Evolutionary conservation across 2,329 filamentous ascomycete genomes (phyloP), one percentile per base, ranked within the genome.

Genomic region (Exserohilum rostratum): DNA sequence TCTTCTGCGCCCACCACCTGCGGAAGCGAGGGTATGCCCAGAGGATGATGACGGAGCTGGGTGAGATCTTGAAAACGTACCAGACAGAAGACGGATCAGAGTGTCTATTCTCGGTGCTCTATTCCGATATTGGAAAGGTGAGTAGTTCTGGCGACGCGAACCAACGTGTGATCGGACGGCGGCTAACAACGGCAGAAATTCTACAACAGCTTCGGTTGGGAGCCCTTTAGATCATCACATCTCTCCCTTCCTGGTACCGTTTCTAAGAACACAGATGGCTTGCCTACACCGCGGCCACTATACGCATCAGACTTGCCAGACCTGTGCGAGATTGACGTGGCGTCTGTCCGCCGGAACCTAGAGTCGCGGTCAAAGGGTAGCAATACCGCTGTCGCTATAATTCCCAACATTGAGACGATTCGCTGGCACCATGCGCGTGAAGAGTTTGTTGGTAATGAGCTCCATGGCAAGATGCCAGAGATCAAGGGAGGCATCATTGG

Each of bases 381-480:
- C 53, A 79, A 81, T 61, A 83, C 79, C 12, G 76, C 79, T 18
- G 83, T 95, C 35, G 89, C 90, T 35, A 78, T 93, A 58, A 64
- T 86, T 43, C 90, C 91, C 0, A 85, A 91, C 65, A 74, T 84
- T 55, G 83, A 88, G 52, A 85, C 86, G 6, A 82, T 92, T 62
- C 77, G 82, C 56, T 96, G 91, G 91, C 88, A 93, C 73, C 85
- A 91, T 72, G 85, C 87, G 54, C 86, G 93, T 44, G 91, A 96
- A 75, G 87, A 92, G 45, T 95, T 90, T 72, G 87, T 93, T 68
- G 84, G 83, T 5, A 80, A 82, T 50, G 82, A 85, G 58, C 79
- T 93, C 5, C 84, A 88, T 61, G 79, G 82, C 2, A 77, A 78
- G 15, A 71, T 70, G 5, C 88, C 90, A 0, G 68, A 78, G 0